Conservation (phyloP, 192 early-diverging fungal genomes). For the Coemansia sp. region DNA sequence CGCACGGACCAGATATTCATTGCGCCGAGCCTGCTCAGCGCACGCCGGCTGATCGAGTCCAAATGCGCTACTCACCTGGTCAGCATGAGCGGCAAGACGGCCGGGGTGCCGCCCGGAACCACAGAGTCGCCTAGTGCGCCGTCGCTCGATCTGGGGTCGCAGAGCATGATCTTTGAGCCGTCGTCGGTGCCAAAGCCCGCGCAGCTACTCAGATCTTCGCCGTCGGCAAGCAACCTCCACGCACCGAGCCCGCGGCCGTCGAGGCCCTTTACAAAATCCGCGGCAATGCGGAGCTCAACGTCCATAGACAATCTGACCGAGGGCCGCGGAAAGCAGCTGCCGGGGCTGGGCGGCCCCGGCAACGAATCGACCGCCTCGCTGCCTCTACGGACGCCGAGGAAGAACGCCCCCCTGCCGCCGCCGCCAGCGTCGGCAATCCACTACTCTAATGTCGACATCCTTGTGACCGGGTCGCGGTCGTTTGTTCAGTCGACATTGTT, state of each 20-base stretch:
- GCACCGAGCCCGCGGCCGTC: slow-evolving; percentile 5
- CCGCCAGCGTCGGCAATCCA: slow-evolving; percentile 4
- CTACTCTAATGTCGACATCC: slow-evolving; percentile 13
- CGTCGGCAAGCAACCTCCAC: slow-evolving; percentile 15
- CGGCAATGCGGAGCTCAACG: slow-evolving; percentile 12
- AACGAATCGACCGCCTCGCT: slow-evolving; percentile 24
- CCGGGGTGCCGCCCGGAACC: background rate
- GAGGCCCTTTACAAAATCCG: slow-evolving; percentile 15
- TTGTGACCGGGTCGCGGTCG: slow-evolving; percentile 33
- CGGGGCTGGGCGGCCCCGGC: slow-evolving; percentile 19
- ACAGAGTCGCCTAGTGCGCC: background rate
- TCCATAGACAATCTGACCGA: slow-evolving; percentile 31
- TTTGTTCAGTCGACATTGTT: slow-evolving; percentile 32
- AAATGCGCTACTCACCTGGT: slow-evolving; percentile 8
- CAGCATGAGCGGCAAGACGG: no score
- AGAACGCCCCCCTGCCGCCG: slow-evolving; percentile 5
- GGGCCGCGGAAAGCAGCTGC: slow-evolving; percentile 13
- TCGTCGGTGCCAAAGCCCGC: slow-evolving; percentile 4
- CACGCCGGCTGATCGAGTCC: slow-evolving; percentile 19
- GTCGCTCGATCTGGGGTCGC: slow-evolving; percentile 10
- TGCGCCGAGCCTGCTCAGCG: slow-evolving; percentile 33
- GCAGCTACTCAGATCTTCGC: slow-evolving; percentile 15
- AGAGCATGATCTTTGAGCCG: slow-evolving; percentile 13
- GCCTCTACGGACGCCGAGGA: slow-evolving; percentile 9
- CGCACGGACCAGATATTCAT: slow-evolving; percentile 23